These are phyloP conservation scores for Phytophthora rubi DNA, from an alignment of 352 stramenopile species.

Conservation along the genomic window DNA sequence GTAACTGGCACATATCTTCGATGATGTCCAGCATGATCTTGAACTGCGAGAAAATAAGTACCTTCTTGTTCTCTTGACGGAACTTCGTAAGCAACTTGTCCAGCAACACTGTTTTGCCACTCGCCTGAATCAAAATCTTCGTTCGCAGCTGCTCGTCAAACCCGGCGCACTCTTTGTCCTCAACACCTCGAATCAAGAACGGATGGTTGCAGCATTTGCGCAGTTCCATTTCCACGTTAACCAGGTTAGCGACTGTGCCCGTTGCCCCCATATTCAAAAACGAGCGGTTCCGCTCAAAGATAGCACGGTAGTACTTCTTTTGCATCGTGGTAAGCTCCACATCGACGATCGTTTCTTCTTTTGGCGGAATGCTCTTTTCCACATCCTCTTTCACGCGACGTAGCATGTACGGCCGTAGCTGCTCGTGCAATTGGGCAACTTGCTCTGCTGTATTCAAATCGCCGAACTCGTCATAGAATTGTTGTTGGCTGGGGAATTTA, in stretches of 20 bases:
- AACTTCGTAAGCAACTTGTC: slow-evolving; percentile 99
- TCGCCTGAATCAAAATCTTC: slow-evolving; percentile 85
- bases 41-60: slow-evolving; percentile 99
- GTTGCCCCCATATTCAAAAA: slow-evolving; percentile 90
- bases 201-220: slow-evolving; percentile 99
- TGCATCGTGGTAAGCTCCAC: slow-evolving; percentile 99
- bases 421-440: slow-evolving; percentile 96
- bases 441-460: slow-evolving; percentile 96
- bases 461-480: slow-evolving; percentile 97
- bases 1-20: slow-evolving; percentile 85
- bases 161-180: slow-evolving; percentile 96
- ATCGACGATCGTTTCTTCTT: slow-evolving; percentile 99
- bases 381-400: slow-evolving; percentile 99
- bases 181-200: slow-evolving; percentile 97
- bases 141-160: slow-evolving; percentile 75
- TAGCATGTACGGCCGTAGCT: slow-evolving; percentile 99
- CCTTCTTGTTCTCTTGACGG: slow-evolving; percentile 96
- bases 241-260: slow-evolving; percentile 95
- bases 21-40: slow-evolving; percentile 99
- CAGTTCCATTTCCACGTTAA: slow-evolving; percentile 99
- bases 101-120: slow-evolving; percentile 98
- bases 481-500: slow-evolving; percentile 94
- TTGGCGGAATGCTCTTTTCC: slow-evolving; percentile 98
- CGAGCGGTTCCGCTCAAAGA: slow-evolving; percentile 98
- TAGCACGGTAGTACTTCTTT: slow-evolving; percentile 96